Base-by-base conservation (phyloP, 2,329 filamentous ascomycete genomes). In the Hymenoscyphus salicellus region DNA sequence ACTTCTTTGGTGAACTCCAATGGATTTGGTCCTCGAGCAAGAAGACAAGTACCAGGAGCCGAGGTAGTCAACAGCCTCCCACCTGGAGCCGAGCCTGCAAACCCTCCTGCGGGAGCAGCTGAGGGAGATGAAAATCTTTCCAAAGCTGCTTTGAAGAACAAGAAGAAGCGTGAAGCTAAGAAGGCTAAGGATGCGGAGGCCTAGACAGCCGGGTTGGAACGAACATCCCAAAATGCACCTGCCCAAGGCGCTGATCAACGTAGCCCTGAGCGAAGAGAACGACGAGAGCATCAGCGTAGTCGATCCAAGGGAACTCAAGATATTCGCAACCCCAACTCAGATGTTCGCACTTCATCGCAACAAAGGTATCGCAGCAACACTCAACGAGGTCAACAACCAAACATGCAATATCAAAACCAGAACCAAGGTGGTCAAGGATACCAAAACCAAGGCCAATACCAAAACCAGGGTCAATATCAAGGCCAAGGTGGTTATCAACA, bases 141-240 rank as follows among this genome's bases (percentile, higher is more conserved):
- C 68, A 96, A 95, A 80, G 87, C 90, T 62, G 93, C 91, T 14
- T 81, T 92, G 72, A 97, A 97, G 85, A 97, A 97, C 80, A 98
- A 98, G 86, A 98, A 98, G 86, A 98, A 98, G 86, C 87, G 95
- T 56, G 89, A 91, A 71, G 91, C 91, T 70, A 97, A 96, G 84
- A 98, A 97, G 80, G 86, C 86, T 60, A 95, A 93, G 76, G 93
- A 95, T 57, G 85, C 82, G 5, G 91, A 92, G 20, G 86, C 85
- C 59, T 88, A 87, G 70, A 79, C 80, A 55, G 72, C 75, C 63
- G 79, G 81, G 65, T 75, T 78, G 78, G 67, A 76, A 7, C 66
- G 70, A 14, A 6, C 58, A 66, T 14, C 60, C 20, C 70, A 73
- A 61, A 69, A 63, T 83, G 78, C 76, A 75, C 11, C 23, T 61